Evolutionary conservation across 2,329 filamentous ascomycete species (phyloP), one percentile per base, ranked within the genome.

Genomic region (Gnomoniopsis smithogilvyi): DNA sequence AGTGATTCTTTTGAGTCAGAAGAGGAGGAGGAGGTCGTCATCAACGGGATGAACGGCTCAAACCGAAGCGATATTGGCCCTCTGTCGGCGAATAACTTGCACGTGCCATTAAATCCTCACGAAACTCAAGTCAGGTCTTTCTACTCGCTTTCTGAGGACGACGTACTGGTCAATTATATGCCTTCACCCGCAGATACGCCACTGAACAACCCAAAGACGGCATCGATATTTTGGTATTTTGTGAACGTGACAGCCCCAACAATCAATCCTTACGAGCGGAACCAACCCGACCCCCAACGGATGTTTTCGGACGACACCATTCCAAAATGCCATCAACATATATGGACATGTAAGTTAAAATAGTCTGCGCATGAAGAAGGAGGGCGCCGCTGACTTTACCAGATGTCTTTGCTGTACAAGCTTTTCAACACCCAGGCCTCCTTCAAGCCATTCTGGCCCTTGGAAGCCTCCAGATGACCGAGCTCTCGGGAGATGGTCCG

Each of bases 381-480:
- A 48, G 24, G 30, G 49, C n/a, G 43, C n/a, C n/a, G 47, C 69
- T 74, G 52, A 74, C 62, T 21, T n/a, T 30, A 22, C 19, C 46
- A 87, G 84, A 96, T 67, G 93, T 87, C 0, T 85, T 98, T 65
- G 93, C 94, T 0, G 83, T 93, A 62, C 84, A 94, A 63, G 89
- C 95, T 0, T 81, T 98, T 53, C 87, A 88, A 58, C 86, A 97
- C 66, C 91, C 92, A n/a, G 91, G 89, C 0, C 80, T 98, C 0
- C 81, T 98, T 21, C 94, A 98, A 69, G 90, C 93, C 10, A 96
- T 98, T 73, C 83, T 98, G 38, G 94, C 94, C 0, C 73, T 97
- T 38, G 88, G 89, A 24, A 94, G 91, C 71, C 75, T 97, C 46
- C 94, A 98, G 67, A 93, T 97, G 67, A 89, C 94, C 30, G 91